Evolutionary conservation across 495 filamentous ascomycete species (phyloP).

Genomic region (Penicillium taxi): DNA sequence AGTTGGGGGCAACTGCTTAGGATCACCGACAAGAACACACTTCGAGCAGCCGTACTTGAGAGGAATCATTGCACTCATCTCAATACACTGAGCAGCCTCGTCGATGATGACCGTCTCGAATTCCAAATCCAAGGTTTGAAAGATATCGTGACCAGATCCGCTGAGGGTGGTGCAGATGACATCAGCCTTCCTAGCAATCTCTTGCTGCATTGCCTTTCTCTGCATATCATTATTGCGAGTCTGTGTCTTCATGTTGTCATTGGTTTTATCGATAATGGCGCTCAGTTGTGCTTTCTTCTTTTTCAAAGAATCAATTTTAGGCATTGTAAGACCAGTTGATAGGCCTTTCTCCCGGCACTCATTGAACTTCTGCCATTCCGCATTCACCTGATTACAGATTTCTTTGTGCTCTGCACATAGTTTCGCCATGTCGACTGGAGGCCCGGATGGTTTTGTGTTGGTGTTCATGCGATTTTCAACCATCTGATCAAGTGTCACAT

Average conservation of each 20-base stretch:
- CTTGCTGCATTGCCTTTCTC: slow-evolving; percentile 75
- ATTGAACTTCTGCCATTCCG: slow-evolving; percentile 60
- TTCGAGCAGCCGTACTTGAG: slow-evolving; percentile 96
- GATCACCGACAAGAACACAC: slow-evolving; percentile 95
- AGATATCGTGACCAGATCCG: slow-evolving; percentile 95
- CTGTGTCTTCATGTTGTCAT: slow-evolving; percentile 70
- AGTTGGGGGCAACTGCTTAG: slow-evolving; percentile 92
- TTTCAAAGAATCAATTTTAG: slow-evolving; percentile 66
- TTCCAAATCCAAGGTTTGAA: slow-evolving; percentile 86
- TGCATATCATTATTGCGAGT: slow-evolving; percentile 77
- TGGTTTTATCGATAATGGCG: slow-evolving; percentile 71
- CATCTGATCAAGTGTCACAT: slow-evolving; percentile 90
- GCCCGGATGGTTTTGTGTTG: slow-evolving; percentile 25
- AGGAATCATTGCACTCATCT: slow-evolving; percentile 91
- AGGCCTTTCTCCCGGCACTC: slow-evolving; percentile 57
- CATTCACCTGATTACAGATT: slow-evolving; percentile 61
- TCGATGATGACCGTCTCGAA: slow-evolving; percentile 99
- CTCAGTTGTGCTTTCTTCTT: slow-evolving; percentile 72
- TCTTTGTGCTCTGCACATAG: slow-evolving; percentile 75
- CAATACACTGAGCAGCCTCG: slow-evolving; percentile 95
- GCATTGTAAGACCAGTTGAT: slow-evolving; percentile 52
- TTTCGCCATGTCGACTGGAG: slow-evolving; percentile 54
- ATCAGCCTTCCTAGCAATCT: slow-evolving; percentile 81
- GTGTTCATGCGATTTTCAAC: slow-evolving; percentile 63
- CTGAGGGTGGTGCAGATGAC: slow-evolving; percentile 93